A percentile compares a stretch with the other conserved stretches of the same genome.
Evolutionary conservation across 2,329 filamentous ascomycete genomes (phyloP).

Genomic region (Metarhizium anisopliae): DNA sequence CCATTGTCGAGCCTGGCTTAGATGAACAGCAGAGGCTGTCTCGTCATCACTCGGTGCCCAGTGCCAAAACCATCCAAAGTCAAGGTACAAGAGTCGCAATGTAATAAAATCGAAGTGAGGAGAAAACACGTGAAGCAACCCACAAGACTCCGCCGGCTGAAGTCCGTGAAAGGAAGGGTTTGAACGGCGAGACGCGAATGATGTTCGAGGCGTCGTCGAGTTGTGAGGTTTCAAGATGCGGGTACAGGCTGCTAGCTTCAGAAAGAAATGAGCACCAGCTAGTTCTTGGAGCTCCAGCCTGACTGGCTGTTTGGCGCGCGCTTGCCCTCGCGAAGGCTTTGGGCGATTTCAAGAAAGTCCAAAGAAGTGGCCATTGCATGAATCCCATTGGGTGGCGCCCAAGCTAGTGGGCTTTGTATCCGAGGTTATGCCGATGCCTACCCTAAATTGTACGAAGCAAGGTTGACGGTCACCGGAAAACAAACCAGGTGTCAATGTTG

Average conservation of each 20-base stretch:
- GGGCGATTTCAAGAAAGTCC: too few relatives aligned
- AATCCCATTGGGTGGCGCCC: neutral
- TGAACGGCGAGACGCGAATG: neutral
- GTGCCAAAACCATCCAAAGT: conserved; percentile 1
- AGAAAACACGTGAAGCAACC: neutral
- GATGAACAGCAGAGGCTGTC: conserved; percentile 3
- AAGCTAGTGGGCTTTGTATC: neutral
- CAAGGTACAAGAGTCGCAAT: neutral
- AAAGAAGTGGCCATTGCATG: too few relatives aligned
- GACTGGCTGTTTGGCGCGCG: conserved; percentile 1
- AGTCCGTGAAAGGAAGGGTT: neutral
- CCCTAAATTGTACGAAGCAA: too few relatives aligned
- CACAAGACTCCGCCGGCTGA: neutral
- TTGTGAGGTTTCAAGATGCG: neutral
- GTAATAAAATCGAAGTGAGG: neutral
- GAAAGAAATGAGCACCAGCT: neutral
- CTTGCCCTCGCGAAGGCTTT: neutral
- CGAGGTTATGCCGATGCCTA: neutral
- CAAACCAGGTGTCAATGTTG: too few relatives aligned
- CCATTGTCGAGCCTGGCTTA: conserved; percentile 22
- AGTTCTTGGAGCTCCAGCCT: neutral
- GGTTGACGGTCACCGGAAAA: neutral
- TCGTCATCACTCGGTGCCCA: conserved; percentile 8
- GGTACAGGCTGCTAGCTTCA: neutral
- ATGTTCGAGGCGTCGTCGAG: neutral